Base-by-base conservation (phyloP, 768 basidiomycete genomes). In the Hysterangium stoloniferum region DNA sequence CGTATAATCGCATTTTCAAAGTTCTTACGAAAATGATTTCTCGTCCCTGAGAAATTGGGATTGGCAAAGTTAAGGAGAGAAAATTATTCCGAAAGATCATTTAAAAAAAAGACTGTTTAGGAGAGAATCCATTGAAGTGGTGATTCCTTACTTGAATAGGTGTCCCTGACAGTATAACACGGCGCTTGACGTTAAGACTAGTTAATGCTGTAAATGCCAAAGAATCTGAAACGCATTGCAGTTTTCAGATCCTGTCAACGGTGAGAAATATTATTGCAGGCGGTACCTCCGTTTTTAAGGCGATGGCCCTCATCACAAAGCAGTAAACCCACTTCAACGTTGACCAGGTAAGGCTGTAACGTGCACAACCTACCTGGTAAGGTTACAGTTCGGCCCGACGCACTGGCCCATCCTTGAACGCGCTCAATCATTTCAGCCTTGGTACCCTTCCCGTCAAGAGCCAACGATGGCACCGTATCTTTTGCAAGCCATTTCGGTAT, bases 271-370 rank as follows among this genome's bases (percentile, higher is more conserved):
- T 20, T 48, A 67, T 72, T 47, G 13, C 56, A n/a, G 48, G 67
- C 72, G 45, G 11, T 56, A 88, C 93, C 88, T 41, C 88, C 88
- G 62, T 99, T 99, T 70, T 99, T 99, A 53, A 99, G 71, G 45
- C 95, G 74, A 70, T 99, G 95, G 4, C 95, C 95, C 70, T 99
- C 95, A 59, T 99, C 95, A 55, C 92, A 95, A 27, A 99, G 78
- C n/a, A 99, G 68, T 13, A 99, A 67, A 2, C 96, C 96, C 41
- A 99, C 87, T 45, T 73, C 80, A 56, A 87, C 90, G 51, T 76
- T 78, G 3, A 82, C 81, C 9, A 98, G 73, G 59, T 94, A 79
- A 0, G 67, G 79, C 6, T 82, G 76, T 11, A 97, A 70, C 4
- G 84, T 84, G 17, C 95, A 81, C 45, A 99, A 75, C 0, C 91